A percentile compares a stretch with the other conserved stretches of the same genome.
These are phyloP conservation scores for Cryptococcus hybrid DNA, from an alignment of 1,284 basidiomycete species.

Conservation along the genomic window DNA sequence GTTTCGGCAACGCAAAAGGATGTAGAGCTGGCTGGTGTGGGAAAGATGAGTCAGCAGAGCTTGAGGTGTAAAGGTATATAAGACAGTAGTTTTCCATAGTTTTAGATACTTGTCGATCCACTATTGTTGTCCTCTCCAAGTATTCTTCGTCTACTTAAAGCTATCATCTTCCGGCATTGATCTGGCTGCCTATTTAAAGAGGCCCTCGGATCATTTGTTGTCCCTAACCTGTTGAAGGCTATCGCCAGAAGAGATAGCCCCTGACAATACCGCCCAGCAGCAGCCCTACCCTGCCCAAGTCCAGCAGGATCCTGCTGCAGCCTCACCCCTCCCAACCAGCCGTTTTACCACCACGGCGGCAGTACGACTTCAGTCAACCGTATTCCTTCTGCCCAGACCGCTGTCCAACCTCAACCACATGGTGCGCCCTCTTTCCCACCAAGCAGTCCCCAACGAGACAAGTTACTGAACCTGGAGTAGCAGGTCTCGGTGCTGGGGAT, in stretches of 20 bases:
- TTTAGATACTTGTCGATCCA: background rate
- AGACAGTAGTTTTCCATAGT: too few relatives aligned
- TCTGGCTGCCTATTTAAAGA: too few relatives aligned
- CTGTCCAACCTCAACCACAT: conserved; percentile 17
- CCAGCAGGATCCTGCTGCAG: conserved; percentile 14
- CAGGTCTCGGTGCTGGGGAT: conserved; percentile 35
- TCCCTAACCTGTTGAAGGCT: too few relatives aligned
- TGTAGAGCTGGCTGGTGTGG: too few relatives aligned
- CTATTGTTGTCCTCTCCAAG: conserved; percentile 12
- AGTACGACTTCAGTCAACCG: conserved; percentile 2
- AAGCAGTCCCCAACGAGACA: conserved; percentile 15
- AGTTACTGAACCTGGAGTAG: conserved; percentile 33
- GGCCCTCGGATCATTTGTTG: too few relatives aligned
- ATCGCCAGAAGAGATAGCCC: too few relatives aligned
- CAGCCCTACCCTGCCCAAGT: conserved; percentile 5
- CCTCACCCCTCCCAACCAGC: conserved; percentile 13
- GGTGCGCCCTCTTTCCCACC: conserved; percentile 29
- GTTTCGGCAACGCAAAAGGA: too few relatives aligned
- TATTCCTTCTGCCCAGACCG: conserved; percentile 14
- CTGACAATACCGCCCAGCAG: conserved; percentile 1
- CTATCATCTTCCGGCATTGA: too few relatives aligned
- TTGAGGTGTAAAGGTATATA: too few relatives aligned
- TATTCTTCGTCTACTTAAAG: too few relatives aligned
- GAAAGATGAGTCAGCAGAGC: too few relatives aligned
- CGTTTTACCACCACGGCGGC: conserved; percentile 24